A percentile compares a stretch with the other conserved stretches of the same genome.
Conservation (phyloP, 345 rosid genomes). For the Cardamine occulta region DNA sequence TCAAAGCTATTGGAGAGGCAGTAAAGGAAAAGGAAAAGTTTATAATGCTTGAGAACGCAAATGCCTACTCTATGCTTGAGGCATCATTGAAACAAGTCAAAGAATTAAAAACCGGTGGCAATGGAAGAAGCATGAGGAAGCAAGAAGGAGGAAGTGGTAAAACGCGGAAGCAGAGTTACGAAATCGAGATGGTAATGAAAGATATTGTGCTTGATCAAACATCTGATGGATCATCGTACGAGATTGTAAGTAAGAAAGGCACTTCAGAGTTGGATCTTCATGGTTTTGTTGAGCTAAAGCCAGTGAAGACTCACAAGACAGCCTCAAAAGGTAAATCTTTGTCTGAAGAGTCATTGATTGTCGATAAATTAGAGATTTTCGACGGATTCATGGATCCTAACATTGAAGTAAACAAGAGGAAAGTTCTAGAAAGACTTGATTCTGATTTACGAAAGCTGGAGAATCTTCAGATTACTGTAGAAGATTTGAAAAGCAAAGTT, state of each 20-base stretch:
- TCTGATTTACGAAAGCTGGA: constrained; percentile 82
- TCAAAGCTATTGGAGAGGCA: constrained; percentile 65
- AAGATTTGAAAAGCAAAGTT: constrained; percentile 76
- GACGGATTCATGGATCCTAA: constrained; percentile 56
- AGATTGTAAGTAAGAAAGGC: constrained; percentile 63
- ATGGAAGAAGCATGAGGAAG: constrained; percentile 49
- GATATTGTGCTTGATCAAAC: constrained; percentile 91
- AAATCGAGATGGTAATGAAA: constrained; percentile 71
- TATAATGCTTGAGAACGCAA: constrained; percentile 53
- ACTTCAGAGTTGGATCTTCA: constrained; percentile 52
- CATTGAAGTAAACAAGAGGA: constrained; percentile 60
- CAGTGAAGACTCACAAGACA: constrained; percentile 53
- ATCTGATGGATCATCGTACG: constrained; percentile 80
- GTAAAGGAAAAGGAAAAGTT: constrained; percentile 64
- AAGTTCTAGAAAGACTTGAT: constrained; percentile 77
- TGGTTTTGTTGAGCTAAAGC: constrained; percentile 60
- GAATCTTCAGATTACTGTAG: constrained; percentile 79
- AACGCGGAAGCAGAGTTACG: constrained; percentile 49
- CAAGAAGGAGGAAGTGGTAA: constrained; percentile 39
- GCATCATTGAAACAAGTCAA: constrained; percentile 59
- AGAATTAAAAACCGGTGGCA: constrained; percentile 48
- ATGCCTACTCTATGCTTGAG: constrained; percentile 61
- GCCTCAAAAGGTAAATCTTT: constrained; percentile 46
- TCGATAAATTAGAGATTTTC: constrained; percentile 69
- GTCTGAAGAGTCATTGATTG: constrained; percentile 63